These are phyloP conservation scores for Lipomyces yarrowii DNA, from an alignment of 1,139 yeast genomes.

Conservation along the genomic window DNA sequence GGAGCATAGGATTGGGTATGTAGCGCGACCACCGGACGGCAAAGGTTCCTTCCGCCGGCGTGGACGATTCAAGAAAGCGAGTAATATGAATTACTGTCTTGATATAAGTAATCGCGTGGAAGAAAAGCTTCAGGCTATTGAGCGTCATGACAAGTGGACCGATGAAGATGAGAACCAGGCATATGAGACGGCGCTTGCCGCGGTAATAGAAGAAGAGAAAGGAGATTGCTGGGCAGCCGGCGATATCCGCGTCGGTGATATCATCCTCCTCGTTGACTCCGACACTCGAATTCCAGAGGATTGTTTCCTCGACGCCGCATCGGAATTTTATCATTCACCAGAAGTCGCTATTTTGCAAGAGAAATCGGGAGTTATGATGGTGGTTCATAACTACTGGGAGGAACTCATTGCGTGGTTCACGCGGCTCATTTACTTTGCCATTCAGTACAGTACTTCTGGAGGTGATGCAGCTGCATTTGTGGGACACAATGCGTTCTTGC, in stretches of 20 bases:
- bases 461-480: conserved; percentile 31
- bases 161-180: conserved; percentile 26
- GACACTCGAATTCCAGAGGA: conserved; percentile 32
- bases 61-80: conserved; percentile 32
- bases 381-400: conserved; percentile 28
- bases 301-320: conserved; percentile 33
- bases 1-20: conserved; percentile 28
- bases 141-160: conserved; percentile 25
- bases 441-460: conserved; percentile 26
- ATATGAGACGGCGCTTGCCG: conserved; percentile 19
- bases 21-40: conserved; percentile 31
- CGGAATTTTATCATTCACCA: conserved; percentile 30
- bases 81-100: conserved; percentile 31
- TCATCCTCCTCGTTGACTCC: conserved; percentile 31
- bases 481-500: conserved; percentile 31
- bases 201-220: neutral
- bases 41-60: conserved; percentile 30
- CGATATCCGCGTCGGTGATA: conserved; percentile 31
- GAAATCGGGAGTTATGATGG: conserved; percentile 29
- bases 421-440: conserved; percentile 24
- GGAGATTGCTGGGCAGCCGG: conserved; percentile 26
- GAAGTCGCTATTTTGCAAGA: conserved; percentile 31
- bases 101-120: conserved; percentile 28
- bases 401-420: conserved; percentile 29
- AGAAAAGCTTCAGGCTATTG: conserved; percentile 16